Evolutionary conservation across 371 early-diverging fungal species (phyloP), one percentile per base, ranked within the genome.

Genomic region (Capniomyces stellatus): DNA sequence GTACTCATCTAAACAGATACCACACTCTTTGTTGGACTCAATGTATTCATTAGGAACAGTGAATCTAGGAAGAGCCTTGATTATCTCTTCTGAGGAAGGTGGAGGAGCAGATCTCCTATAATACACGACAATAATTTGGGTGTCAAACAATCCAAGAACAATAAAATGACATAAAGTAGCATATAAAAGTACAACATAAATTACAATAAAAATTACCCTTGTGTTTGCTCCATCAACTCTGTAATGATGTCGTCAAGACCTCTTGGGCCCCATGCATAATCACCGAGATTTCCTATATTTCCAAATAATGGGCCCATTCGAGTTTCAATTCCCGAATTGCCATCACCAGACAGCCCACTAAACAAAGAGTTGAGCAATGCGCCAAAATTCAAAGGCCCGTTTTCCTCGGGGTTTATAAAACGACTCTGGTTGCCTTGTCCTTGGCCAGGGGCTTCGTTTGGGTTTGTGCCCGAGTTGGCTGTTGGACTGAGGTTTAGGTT

Each of bases 201-300:
- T n/a, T n/a, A n/a, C n/a, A n/a, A n/a, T n/a, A n/a, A n/a, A n/a
- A n/a, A n/a, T 40, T 40, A 40, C 40, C 77, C 73, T 56, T 48
- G 51, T 52, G 55, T 73, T 58, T 84, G 82, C 46, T 86, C 85
- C 85, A 86, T 83, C 58, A 86, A 59, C 53, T 79, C 83, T 10
- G 81, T 72, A 46, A 86, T 82, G 46, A 86, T 82, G 55, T 86
- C 78, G 59, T 86, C 86, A 15, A 82, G 67, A 10, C 76, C 83
- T 48, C 59, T 59, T 23, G 64, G 64, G 27, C 64, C 67, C 67
- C 67, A 67, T 19, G 48, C 67, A 39, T 67, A 67, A 63, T 67
- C 67, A 54, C 67, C 67, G 35, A 67, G 40, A 23, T 67, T 67
- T 43, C 67, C 67, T 2, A 61, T 43, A 1, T 58, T 44, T 3